Evolutionary conservation across 2,329 filamentous ascomycete genomes (phyloP), one percentile per base, ranked within the genome.

Genomic region (Xylariaceae sp.): DNA sequence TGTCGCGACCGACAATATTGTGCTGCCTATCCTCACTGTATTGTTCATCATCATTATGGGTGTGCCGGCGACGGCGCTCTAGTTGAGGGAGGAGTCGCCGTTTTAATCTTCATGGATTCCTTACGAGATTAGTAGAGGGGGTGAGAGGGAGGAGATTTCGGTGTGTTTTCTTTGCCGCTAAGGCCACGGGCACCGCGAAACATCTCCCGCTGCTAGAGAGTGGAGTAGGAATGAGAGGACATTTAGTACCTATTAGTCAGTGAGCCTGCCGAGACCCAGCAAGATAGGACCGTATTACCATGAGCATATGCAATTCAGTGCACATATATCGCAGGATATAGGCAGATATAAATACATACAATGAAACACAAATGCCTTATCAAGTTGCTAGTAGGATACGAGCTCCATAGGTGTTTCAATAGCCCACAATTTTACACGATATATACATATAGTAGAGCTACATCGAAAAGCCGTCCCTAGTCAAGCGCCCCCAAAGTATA

Each of bases 31-130:
- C 28, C 40, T 68, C 19, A 45, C 47, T 26, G 49, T 67, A 39
- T 23, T 54, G 6, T 64, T 71, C 29, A 57, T 71, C 21, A 12
- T 71, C 23, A 19, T 69, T 1, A 61, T 69, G 53, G 65, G 66
- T 9, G 56, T 64, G 46, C 64, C 63, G 3, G 68, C 64, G 48
- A 56, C 65, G n/a, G 53, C 58, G 6, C 31, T 68, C 23, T 70
- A 61, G 60, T 23, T 19, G 7, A 6, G 28, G 16, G 8, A 5
- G 37, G 28, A 41, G 9, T n/a, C 21, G n/a, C 7, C 3, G 6
- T 19, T 40, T 2, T 31, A 6, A 31, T 50, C 26, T 43, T 17
- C n/a, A 41, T 16, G 14, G n/a, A 41, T 29, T 33, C 34, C 28
- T 19, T 16, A 40, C 24, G 14, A 9, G 24, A 41, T 14, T 24